Evolutionary conservation across 139 green algal species (phyloP).

Genomic region (Chlorella ohadii): DNA sequence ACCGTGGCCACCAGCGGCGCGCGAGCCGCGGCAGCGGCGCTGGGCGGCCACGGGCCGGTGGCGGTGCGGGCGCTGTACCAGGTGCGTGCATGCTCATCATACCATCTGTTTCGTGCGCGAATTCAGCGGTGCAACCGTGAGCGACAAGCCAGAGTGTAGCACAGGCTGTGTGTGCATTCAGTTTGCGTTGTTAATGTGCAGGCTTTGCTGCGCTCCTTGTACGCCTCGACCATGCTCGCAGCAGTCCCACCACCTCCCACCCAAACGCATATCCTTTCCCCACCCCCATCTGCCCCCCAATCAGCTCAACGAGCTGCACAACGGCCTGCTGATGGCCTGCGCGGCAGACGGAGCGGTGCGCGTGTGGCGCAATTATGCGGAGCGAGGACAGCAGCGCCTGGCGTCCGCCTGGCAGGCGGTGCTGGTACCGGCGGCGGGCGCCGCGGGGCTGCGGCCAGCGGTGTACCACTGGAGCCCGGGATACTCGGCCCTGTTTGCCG

Average conservation of each 20-base stretch:
- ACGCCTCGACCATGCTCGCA: too few species aligned
- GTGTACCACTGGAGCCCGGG: constrained; percentile 43
- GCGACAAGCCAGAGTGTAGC: too few species aligned
- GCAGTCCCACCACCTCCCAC: too few species aligned
- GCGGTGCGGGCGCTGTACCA: neutral
- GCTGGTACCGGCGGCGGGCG: constrained; percentile 43
- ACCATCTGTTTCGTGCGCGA: too few species aligned
- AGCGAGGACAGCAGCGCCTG: constrained; percentile 58
- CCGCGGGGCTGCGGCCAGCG: neutral
- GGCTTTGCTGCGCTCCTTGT: too few species aligned
- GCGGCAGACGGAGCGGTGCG: constrained; percentile 74
- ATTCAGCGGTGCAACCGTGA: too few species aligned
- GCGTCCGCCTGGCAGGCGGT: constrained; percentile 78
- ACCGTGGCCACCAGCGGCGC: neutral
- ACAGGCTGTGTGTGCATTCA: too few species aligned
- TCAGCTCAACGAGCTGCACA: constrained; percentile 84
- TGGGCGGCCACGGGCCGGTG: neutral
- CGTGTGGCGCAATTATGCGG: constrained; percentile 77
- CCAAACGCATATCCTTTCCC: too few species aligned
- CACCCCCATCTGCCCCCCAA: neutral
- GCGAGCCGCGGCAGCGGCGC: constrained; percentile 49
- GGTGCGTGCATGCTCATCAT: too few species aligned
- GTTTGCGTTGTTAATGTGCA: neutral
- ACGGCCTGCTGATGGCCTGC: constrained; percentile 73
- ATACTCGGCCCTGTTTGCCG: constrained; percentile 43